Evolutionary conservation across 2,329 filamentous ascomycete species (phyloP), one percentile per base, ranked within the genome.

Genomic region (Aspergillaceae sp.): DNA sequence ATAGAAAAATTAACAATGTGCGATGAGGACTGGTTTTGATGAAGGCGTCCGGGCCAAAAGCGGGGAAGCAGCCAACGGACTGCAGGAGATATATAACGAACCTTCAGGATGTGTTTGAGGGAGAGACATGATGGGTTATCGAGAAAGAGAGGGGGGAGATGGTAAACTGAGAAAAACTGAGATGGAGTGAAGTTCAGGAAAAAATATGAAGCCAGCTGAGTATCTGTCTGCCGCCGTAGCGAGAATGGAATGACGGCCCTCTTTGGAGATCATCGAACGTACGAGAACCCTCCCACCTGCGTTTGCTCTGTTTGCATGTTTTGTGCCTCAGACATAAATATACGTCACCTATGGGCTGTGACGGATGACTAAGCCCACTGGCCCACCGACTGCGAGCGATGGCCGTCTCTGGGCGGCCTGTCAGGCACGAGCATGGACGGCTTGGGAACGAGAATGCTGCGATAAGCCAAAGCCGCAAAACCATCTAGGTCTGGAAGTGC

Each of bases 41-140:
- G 36, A 42, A 50, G 38, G 42, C 45, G 49, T 32, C 43, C 41
- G 46, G 30, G 33, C 41, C 51, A 53, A 51, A 19, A 59, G 59
- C 59, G 62, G 60, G 59, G 60, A 57, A 64, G 19, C 19, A 19
- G 48, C 51, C 46, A 49, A 48, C 51, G 44, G 45, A 52, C 44
- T 19, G 19, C 19, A 19, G 19, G 19, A 19, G 19, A 19, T 19
- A 48, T 50, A 54, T 33, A 47, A 62, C 67, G 48, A 65, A 74
- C 72, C 72, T 71, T 74, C 72, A 51, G 72, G 72, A 46, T 68
- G 70, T 48, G 61, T 53, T 51, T 65, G 57, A 43, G 62, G 46
- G 36, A 60, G 54, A 30, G 57, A 46, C 56, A 60, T 61, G 43
- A 47, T 62, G 53, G 48, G 29, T 11, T 36, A 5, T 36, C 9